Evolutionary conservation across 352 stramenopile genomes (phyloP), one percentile per base, ranked within the genome.

Genomic region (Phytophthora macrochlamydospora): DNA sequence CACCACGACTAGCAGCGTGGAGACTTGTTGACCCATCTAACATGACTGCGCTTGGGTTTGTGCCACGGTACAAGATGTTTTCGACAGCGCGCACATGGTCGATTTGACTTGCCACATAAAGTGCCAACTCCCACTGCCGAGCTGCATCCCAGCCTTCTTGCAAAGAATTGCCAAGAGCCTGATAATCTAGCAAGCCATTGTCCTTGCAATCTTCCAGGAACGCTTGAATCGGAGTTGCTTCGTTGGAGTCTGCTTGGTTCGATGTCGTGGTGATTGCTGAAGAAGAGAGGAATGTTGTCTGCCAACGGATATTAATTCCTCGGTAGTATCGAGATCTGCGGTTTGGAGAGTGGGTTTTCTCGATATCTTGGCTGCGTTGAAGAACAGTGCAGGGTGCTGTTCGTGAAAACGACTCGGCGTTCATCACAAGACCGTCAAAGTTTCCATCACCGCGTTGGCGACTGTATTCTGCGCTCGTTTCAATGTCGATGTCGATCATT

Each of bases 121-220:
- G 54, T 43, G 78, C 78, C 4, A 85, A 58, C 29, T 86, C 73
- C 81, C 81, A 90, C 38, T 85, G 75, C 1, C 67, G 64, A 53
- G 75, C 65, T 38, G 75, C 70, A 13, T 62, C 65, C 29, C 73
- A 62, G 42, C 52, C 51, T 40, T 71, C 51, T 6, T 67, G 44
- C 2, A 48, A 59, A n/a, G 33, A 46, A 31, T n/a, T 68, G 30
- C 61, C 67, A 24, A 76, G 57, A 31, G 71, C 63, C 37, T 51
- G 51, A 2, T 68, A 75, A 51, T 81, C 71, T 46, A 72, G 29
- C 28, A 89, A 49, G 51, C 88, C 65, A 31, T 84, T 76, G 33
- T 81, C 76, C 11, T 69, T 65, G 43, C 84, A 83, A 42, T 88
- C 76, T 8, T 81, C 73, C 9, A 91, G 65, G 44, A 83, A 81